Percentiles rank a stretch among this genome's conserved stretches.
Conservation (phyloP, 768 basidiomycete genomes). For the Galerina sulciceps region DNA sequence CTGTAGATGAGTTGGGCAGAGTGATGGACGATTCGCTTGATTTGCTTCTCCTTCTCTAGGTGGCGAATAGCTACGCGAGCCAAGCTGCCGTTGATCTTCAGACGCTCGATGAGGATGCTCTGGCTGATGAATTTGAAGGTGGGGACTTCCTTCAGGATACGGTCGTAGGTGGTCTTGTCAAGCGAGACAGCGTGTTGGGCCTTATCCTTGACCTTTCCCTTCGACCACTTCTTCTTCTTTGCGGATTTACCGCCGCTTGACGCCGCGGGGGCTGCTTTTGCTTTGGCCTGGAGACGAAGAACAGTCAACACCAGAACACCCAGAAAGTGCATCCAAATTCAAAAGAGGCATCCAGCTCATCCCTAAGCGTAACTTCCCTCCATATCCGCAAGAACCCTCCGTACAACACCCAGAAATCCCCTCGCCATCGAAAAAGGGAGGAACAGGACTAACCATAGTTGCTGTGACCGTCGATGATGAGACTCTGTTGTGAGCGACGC, state of each 20-base stretch:
- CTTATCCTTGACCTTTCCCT: constrained; percentile 99
- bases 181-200: constrained; percentile 94
- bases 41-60: constrained; percentile 91
- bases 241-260: constrained; percentile 83
- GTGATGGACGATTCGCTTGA: constrained; percentile 97
- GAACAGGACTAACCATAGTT: constrained; percentile 45
- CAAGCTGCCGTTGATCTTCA: constrained; percentile 95
- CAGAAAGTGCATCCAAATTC: constrained; percentile 37
- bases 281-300: constrained; percentile 56
- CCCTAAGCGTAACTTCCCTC: constrained; percentile 1
- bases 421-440: constrained; percentile 8
- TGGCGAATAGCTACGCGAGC: constrained; percentile 91
- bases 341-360: constrained; percentile 42
- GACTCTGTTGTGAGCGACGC: constrained; percentile 23
- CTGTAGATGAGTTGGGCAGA: constrained; percentile 95
- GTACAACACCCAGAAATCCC: constrained; percentile 5
- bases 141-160: constrained; percentile 97
- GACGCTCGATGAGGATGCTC: constrained; percentile 96
- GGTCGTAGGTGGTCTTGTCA: constrained; percentile 92
- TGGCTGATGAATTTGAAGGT: constrained; percentile 99
- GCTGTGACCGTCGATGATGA: constrained; percentile 47
- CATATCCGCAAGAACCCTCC: not conserved
- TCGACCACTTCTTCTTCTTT: constrained; percentile 99
- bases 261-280: constrained; percentile 74
- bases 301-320: constrained; percentile 21